Evolutionary conservation across 495 filamentous ascomycete species (phyloP).

Genomic region (Paragyromitra xinjiangensis): DNA sequence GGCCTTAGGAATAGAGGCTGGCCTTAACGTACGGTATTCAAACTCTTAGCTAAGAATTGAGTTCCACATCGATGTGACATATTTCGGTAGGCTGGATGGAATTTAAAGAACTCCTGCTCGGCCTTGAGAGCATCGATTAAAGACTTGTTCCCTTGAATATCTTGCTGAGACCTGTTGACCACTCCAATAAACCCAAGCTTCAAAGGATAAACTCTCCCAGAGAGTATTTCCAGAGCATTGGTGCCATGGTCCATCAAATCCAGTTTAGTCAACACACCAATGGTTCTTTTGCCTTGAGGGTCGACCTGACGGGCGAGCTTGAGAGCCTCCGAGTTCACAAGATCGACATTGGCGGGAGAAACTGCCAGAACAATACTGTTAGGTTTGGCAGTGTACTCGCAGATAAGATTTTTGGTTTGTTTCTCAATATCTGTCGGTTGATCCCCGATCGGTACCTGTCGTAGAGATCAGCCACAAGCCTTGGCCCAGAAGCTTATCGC

Average conservation of each 20-base stretch:
- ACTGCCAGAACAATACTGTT: constrained; percentile 97
- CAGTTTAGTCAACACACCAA: constrained; percentile 96
- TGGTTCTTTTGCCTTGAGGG: constrained; percentile 90
- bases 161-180: constrained; percentile 97
- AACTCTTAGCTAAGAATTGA: constrained; percentile 91
- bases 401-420: constrained; percentile 94
- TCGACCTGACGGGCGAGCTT: constrained; percentile 98
- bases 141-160: constrained; percentile 94
- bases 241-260: constrained; percentile 99
- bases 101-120: constrained; percentile 94
- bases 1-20: not conserved
- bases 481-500: not conserved
- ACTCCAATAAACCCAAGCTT: constrained; percentile 99
- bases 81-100: constrained; percentile 96
- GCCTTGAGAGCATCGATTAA: constrained; percentile 87
- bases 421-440: constrained; percentile 99
- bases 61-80: constrained; percentile 95
- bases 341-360: constrained; percentile 95
- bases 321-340: constrained; percentile 97
- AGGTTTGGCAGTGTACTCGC: constrained; percentile 98
- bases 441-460: constrained; percentile 90
- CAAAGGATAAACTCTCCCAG: constrained; percentile 92
- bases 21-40: constrained; percentile 69
- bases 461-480: constrained; percentile 25
- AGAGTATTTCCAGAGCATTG: constrained; percentile 96